These are phyloP conservation scores for Agaricus subrufescens DNA, from an alignment of 768 basidiomycete species.

Conservation along the genomic window DNA sequence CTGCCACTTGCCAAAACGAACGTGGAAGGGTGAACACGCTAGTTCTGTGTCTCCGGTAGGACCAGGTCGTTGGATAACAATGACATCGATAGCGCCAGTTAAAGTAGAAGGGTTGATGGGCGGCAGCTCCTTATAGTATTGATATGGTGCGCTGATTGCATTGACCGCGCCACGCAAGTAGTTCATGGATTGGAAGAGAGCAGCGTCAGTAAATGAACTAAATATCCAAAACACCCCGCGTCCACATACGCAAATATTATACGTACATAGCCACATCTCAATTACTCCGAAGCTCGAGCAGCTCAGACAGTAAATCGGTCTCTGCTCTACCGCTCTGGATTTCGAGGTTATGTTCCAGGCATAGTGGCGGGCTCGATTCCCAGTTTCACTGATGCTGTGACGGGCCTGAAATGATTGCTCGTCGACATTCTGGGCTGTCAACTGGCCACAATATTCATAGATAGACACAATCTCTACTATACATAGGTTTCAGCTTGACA, in stretches of 20 bases:
- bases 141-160: conserved; percentile 82
- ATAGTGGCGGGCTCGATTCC: background rate
- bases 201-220: conserved; percentile 12
- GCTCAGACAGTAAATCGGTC: background rate
- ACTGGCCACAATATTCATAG: no score
- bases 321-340: no score
- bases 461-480: no score
- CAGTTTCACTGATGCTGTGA: background rate
- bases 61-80: conserved; percentile 81
- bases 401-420: no score
- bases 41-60: conserved; percentile 62
- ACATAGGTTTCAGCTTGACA: no score
- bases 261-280: background rate
- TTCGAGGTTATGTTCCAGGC: no score
- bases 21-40: conserved; percentile 94
- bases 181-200: conserved; percentile 53
- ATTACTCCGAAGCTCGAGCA: background rate
- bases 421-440: no score
- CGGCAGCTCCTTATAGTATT: conserved; percentile 83
- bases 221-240: background rate
- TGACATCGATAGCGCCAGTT: conserved; percentile 98
- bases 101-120: conserved; percentile 93
- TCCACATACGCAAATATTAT: conserved; percentile 5
- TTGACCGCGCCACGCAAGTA: conserved; percentile 83
- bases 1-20: conserved; percentile 96